A percentile compares a stretch with the other conserved stretches of the same genome.
Conservation (phyloP, 176 grass and related monocot genomes). For the Melocanna baccifera region DNA sequence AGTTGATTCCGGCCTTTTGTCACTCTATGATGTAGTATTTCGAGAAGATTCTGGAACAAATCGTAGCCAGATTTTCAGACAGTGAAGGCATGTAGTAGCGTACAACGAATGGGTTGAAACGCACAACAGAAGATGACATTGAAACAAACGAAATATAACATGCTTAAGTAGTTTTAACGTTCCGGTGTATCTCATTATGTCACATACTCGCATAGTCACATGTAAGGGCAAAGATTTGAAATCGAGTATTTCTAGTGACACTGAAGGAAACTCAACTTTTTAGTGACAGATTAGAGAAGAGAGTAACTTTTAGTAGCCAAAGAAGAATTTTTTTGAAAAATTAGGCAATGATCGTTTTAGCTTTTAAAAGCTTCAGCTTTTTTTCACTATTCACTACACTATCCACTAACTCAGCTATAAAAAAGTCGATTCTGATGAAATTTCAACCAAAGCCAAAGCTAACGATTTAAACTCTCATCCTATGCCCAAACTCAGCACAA, state of each 20-base stretch:
- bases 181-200: neutral
- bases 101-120: neutral
- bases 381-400: too few relatives aligned
- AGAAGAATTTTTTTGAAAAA: neutral
- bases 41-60: neutral
- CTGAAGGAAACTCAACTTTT: neutral
- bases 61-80: neutral
- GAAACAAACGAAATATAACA: neutral
- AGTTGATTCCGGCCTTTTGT: neutral
- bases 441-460: too few relatives aligned
- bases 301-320: too few relatives aligned
- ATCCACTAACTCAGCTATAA: too few relatives aligned
- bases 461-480: neutral
- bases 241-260: too few relatives aligned
- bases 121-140: neutral
- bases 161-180: neutral
- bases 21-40: neutral
- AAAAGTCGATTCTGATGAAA: too few relatives aligned
- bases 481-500: too few relatives aligned
- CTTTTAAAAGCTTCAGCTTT: too few relatives aligned
- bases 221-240: neutral
- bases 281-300: too few relatives aligned
- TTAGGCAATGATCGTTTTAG: too few relatives aligned
- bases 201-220: neutral
- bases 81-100: neutral